Evolutionary conservation across 1,139 yeast species (phyloP), one percentile per base, ranked within the genome.

Genomic region (Fermentozyma sake): DNA sequence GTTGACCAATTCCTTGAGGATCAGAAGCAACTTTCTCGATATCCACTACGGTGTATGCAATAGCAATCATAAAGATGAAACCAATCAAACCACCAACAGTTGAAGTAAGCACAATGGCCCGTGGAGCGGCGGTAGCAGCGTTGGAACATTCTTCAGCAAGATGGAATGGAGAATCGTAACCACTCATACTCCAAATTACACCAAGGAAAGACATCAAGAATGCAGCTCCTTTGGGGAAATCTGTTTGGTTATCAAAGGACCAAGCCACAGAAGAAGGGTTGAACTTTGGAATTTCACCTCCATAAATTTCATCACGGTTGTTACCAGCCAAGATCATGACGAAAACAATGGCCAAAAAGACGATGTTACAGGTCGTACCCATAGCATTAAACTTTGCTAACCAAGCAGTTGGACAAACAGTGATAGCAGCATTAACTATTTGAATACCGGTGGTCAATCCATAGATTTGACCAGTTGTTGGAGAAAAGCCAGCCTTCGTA

Each of bases 141-240:
- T 79, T 77, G 23, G 79, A 59, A 44, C 83, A 76, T 46, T 79
- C 86, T 51, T 80, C 91, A 11, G 84, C 68, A 30, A 80, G 57
- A 45, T 80, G 87, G 61, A 79, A 79, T 0, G 87, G 83, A 12
- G 83, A 72, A 48, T 80, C 89, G 44, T 76, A 79, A 12, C 87
- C 87, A 25, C 81, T 71, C 81, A 79, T 78, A 18, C 82, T 75
- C 87, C 87, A 80, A 44, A 79, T 75, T 28, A 72, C 79, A 15
- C 85, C 79, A 45, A 77, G 56, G 49, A 78, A 79, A 12, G 76
- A 62, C 68, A 75, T 64, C 34, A 79, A 55, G 48, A 77, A 61
- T 15, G 82, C 68, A 26, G 78, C 61, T 27, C 87, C 87, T 30
- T 63, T 60, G 4, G 85, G 82, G 69, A 76, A 80, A 12, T 77